These are phyloP conservation scores for Mycena haematopus DNA, from an alignment of 768 basidiomycete species.

Conservation along the genomic window DNA sequence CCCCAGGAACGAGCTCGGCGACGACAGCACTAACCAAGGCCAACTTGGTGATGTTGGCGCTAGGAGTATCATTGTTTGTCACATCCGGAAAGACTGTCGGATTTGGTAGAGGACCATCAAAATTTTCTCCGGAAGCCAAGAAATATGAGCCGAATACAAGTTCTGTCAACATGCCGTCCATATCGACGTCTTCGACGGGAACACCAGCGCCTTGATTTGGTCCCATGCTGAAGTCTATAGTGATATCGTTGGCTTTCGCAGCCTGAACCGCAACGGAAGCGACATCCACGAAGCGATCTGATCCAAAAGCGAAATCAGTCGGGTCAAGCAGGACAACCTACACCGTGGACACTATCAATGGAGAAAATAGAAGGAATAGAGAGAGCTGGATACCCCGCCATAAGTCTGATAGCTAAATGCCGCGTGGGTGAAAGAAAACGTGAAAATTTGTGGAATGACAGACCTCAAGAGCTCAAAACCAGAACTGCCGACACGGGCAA, in stretches of 20 bases:
- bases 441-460: not conserved
- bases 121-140: constrained; percentile 16
- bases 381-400: constrained; percentile 2
- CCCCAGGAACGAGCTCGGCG: constrained; percentile 21
- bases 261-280: constrained; percentile 21
- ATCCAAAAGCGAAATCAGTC: constrained; percentile 27
- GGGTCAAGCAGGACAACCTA: constrained; percentile 25
- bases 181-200: constrained; percentile 25
- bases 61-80: constrained; percentile 6
- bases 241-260: constrained; percentile 18
- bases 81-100: constrained; percentile 21
- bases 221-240: constrained; percentile 28
- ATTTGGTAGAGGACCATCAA: constrained; percentile 20
- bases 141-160: constrained; percentile 28
- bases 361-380: not conserved
- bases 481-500: constrained; percentile 20
- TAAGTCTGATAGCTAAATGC: constrained; percentile 17
- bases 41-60: constrained; percentile 26
- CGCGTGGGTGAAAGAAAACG: not conserved
- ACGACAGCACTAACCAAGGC: constrained; percentile 25
- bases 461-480: constrained; percentile 29
- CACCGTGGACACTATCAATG: constrained; percentile 3
- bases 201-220: constrained; percentile 27
- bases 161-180: constrained; percentile 29
- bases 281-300: constrained; percentile 24